These are phyloP conservation scores for Eurotiales sp. DNA, from an alignment of 2,329 filamentous ascomycete genomes.

Conservation along the genomic window DNA sequence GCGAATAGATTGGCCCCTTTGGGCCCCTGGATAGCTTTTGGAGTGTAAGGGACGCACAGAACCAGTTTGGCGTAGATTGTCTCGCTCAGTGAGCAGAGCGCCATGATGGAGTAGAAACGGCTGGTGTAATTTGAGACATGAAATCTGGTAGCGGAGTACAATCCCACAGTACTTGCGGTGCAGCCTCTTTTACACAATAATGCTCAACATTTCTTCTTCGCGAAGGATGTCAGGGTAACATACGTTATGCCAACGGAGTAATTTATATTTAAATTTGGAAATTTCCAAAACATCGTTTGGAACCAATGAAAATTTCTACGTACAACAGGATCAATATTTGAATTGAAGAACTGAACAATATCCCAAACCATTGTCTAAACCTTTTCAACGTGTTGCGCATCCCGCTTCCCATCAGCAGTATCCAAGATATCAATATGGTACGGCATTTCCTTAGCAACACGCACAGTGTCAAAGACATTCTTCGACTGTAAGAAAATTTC, in stretches of 20 bases:
- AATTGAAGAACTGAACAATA: neutral
- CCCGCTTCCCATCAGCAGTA: constrained; percentile 1
- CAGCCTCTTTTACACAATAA: too few species aligned
- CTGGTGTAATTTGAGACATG: neutral
- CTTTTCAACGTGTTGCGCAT: neutral
- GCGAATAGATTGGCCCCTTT: neutral
- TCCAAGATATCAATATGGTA: constrained; percentile 19
- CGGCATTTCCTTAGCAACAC: constrained; percentile 19
- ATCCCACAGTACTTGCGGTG: constrained; percentile 38
- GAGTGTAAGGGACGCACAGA: neutral
- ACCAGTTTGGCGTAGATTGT: constrained; percentile 4
- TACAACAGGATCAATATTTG: too few species aligned
- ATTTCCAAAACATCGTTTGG: too few species aligned
- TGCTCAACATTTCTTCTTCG: too few species aligned
- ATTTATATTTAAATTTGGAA: too few species aligned
- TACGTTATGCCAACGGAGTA: too few species aligned
- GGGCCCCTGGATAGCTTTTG: neutral
- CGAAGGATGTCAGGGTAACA: too few species aligned
- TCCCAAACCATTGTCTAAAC: constrained; percentile 1
- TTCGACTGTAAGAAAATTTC: constrained; percentile 21
- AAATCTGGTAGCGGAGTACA: constrained; percentile 18
- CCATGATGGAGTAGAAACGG: constrained; percentile 3
- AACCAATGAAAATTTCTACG: too few species aligned
- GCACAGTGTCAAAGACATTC: constrained; percentile 19
- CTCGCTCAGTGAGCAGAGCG: constrained; percentile 1